Percentiles rank a stretch among this genome's conserved stretches.
Evolutionary conservation across 306 rosid species (phyloP).

Genomic region (Casuarina equisetifolia): DNA sequence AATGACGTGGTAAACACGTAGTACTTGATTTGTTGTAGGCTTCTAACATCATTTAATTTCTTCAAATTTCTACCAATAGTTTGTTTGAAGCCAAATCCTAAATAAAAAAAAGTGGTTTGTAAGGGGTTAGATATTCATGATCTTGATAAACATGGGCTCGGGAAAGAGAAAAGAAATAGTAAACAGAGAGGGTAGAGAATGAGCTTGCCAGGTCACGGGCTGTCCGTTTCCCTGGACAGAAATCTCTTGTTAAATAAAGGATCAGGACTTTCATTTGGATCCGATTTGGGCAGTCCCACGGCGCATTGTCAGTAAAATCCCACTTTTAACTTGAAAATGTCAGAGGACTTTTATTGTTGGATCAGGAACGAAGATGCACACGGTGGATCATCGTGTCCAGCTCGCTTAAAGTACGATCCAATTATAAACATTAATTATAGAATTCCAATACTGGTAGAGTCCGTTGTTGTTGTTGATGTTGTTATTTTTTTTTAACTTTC

Average conservation of each 20-base stretch:
- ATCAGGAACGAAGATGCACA: no score
- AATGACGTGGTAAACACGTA: no score
- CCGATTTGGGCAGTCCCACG: neutral
- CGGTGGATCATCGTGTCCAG: no score
- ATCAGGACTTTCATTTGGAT: neutral
- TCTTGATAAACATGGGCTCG: neutral
- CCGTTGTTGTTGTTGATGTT: no score
- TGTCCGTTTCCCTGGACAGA: neutral
- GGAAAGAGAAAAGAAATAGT: neutral
- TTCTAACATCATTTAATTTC: no score
- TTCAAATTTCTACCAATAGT: neutral
- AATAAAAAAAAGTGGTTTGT: constrained; percentile 7
- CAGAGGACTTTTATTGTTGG: neutral
- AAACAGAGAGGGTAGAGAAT: neutral
- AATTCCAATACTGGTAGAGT: no score
- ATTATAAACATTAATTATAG: no score
- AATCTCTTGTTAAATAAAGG: neutral
- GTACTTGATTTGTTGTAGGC: no score
- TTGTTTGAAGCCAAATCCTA: neutral
- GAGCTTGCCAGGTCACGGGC: neutral
- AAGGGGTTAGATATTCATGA: constrained; percentile 5
- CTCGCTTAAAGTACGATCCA: no score
- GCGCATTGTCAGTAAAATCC: neutral
- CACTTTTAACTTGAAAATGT: neutral
- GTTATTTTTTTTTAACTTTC: no score